phyloP scores from a whole-genome alignment of 2,329 filamentous ascomycete genomes.

The Trichoderma harzianum region DNA sequence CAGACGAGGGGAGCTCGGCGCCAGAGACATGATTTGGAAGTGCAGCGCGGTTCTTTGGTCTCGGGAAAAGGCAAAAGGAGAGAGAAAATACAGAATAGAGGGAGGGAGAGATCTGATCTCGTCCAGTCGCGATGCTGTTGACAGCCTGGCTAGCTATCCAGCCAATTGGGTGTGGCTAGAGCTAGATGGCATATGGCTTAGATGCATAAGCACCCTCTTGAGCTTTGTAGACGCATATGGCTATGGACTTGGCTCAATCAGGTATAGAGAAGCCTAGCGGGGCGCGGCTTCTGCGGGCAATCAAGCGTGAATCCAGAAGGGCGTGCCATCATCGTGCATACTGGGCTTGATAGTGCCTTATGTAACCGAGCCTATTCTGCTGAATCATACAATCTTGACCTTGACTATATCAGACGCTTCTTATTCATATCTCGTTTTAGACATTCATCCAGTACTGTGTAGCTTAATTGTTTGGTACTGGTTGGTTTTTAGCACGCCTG shows the following conservation, averaged over 20 bases:
- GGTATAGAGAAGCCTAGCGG: conserved; percentile 13
- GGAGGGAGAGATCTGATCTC: neutral
- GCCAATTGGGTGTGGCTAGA: conserved; percentile 6
- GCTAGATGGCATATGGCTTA: conserved; percentile 14
- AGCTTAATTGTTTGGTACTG: neutral
- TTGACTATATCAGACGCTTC: neutral
- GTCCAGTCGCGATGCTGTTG: conserved; percentile 12
- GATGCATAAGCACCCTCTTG: conserved; percentile 17
- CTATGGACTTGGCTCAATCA: neutral
- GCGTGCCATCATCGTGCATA: conserved; percentile 18
- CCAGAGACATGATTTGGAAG: conserved; percentile 48
- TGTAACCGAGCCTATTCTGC: neutral
- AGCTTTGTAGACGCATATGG: conserved; percentile 25
- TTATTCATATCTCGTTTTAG: neutral
- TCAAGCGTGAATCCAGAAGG: neutral
- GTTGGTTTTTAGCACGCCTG: neutral
- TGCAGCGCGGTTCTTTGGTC: neutral
- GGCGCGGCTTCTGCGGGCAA: neutral
- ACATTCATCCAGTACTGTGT: neutral
- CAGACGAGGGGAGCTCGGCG: conserved; percentile 82
- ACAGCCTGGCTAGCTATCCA: conserved; percentile 7
- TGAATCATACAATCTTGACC: neutral
- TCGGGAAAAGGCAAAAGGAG: neutral
- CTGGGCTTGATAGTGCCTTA: neutral
- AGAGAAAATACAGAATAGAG: neutral